Evolutionary conservation across 1,284 basidiomycete species (phyloP).

Genomic region (Neolentinus lepideus): DNA sequence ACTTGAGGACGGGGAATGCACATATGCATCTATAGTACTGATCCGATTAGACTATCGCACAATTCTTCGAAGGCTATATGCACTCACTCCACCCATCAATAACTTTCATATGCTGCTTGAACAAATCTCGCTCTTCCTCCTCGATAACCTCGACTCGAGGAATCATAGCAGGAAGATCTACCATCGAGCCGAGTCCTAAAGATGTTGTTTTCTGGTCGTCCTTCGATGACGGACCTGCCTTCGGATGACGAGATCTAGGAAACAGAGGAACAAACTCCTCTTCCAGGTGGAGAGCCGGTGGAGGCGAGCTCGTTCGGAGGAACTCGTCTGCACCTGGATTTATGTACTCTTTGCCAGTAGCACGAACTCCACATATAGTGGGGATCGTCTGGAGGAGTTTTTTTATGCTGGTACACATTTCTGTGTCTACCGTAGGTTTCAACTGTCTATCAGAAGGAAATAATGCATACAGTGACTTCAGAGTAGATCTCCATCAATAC

Average conservation of each 20-base stretch:
- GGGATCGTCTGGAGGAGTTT: neutral
- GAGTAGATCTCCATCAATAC: too few relatives aligned
- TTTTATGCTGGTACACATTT: neutral
- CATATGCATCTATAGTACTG: neutral
- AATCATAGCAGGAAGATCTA: neutral
- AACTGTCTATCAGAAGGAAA: neutral
- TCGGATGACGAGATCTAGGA: too few relatives aligned
- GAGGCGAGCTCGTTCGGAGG: neutral
- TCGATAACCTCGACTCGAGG: neutral
- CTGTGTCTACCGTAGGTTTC: neutral
- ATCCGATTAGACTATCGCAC: too few relatives aligned
- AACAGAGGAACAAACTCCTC: too few relatives aligned
- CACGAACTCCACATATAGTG: too few relatives aligned
- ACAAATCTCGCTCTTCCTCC: neutral
- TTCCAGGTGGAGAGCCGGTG: too few relatives aligned
- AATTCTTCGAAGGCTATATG: neutral
- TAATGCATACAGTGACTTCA: neutral
- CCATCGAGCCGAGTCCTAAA: neutral
- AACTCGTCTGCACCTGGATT: neutral
- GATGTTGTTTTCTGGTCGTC: neutral
- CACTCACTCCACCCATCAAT: constrained; percentile 4
- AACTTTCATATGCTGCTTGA: constrained; percentile 1
- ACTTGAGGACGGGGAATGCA: constrained; percentile 5
- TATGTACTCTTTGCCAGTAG: too few relatives aligned
- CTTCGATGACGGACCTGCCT: too few relatives aligned